Evolutionary conservation across 108 stramenopile genomes (phyloP).

Genomic region (Stephanodiscus triporus): DNA sequence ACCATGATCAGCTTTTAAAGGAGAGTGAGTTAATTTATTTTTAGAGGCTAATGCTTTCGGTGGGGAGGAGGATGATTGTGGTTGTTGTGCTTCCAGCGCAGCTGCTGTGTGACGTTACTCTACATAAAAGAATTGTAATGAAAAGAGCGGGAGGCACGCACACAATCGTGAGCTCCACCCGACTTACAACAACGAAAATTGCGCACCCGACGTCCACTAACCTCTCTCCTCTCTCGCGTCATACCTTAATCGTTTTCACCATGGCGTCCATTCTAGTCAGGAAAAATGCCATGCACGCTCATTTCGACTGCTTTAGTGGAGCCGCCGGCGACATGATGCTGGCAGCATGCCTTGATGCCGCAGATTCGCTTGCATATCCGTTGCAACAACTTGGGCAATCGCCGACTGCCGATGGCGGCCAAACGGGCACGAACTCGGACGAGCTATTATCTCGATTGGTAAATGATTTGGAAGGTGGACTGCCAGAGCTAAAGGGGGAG

Average conservation of each 20-base stretch:
- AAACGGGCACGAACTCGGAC: constrained; percentile 15
- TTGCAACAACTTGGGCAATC: constrained; percentile 9
- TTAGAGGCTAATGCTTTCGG: too few species aligned
- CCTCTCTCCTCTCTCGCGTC: neutral
- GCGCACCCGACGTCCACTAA: too few species aligned
- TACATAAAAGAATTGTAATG: too few species aligned
- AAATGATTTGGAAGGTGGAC: constrained; percentile 54
- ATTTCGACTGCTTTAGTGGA: constrained; percentile 85
- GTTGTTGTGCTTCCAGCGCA: too few species aligned
- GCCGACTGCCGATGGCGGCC: neutral
- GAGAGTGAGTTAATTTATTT: too few species aligned
- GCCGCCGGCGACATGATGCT: constrained; percentile 90
- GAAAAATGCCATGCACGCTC: constrained; percentile 53
- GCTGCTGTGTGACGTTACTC: too few species aligned
- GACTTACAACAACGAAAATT: too few species aligned
- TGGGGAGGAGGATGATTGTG: too few species aligned
- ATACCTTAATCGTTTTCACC: neutral
- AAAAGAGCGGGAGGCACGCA: too few species aligned
- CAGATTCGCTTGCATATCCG: constrained; percentile 41
- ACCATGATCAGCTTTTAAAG: constrained; percentile 13
- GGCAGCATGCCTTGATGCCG: constrained; percentile 75
- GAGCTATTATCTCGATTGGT: constrained; percentile 47
- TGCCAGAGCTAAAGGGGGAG: constrained; percentile 72
- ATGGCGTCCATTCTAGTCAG: neutral
- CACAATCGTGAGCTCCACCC: too few species aligned